phyloP scores from a whole-genome alignment of 371 early-diverging fungal genomes.

The Dichotomocladium elegans region DNA sequence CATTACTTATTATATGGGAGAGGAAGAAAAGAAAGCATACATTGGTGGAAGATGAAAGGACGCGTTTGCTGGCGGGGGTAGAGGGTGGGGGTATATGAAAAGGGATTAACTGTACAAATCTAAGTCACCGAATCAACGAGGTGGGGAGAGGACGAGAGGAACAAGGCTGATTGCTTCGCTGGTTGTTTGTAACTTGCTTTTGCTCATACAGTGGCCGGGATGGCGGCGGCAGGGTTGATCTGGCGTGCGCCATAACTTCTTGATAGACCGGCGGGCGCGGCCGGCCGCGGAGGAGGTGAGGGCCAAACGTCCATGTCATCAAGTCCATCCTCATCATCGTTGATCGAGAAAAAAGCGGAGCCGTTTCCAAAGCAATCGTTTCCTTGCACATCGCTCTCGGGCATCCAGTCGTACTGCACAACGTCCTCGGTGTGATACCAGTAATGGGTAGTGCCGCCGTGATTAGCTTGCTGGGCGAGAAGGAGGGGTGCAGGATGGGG shows the following conservation, averaged over 20 bases:
- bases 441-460: not conserved
- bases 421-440: constrained; percentile 5
- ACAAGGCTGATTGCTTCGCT: not conserved
- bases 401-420: constrained; percentile 1
- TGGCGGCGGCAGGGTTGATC: constrained; percentile 5
- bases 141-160: not conserved
- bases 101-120: too few relatives aligned
- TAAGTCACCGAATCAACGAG: not conserved
- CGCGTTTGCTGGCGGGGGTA: too few relatives aligned
- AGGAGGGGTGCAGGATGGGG: not conserved
- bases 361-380: not conserved
- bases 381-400: constrained; percentile 3
- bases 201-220: too few relatives aligned
- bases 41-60: too few relatives aligned
- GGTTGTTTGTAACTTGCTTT: too few relatives aligned
- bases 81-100: too few relatives aligned
- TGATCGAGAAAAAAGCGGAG: not conserved
- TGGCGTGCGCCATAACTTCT: constrained; percentile 7
- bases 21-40: too few relatives aligned
- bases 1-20: too few relatives aligned
- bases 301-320: not conserved
- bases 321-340: not conserved
- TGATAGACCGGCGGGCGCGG: not conserved
- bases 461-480: constrained; percentile 1
- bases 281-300: not conserved